Base-by-base conservation (phyloP, 2,329 filamentous ascomycete genomes). In the Neonectria punicea region DNA sequence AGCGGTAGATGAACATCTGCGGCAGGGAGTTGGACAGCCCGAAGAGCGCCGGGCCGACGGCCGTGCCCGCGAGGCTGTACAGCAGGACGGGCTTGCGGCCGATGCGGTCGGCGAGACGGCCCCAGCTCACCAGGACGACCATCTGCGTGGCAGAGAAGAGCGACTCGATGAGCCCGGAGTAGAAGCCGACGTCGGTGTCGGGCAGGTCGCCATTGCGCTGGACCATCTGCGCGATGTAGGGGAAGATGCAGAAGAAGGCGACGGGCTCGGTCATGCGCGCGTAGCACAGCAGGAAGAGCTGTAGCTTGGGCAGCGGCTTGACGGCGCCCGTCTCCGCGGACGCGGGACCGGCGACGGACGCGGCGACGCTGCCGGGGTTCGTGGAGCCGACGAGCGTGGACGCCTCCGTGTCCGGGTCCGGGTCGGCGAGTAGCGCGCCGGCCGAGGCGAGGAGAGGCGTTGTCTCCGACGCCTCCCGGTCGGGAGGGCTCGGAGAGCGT, bases 211-310 rank as follows among this genome's bases (percentile, higher is more conserved):
- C 92, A 63, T 89, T 90, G 61, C 86, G 83, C 77, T 87, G 82
- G 41, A 93, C 89, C 92, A 95, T 95, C 74, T 90, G 83, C 73
- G 90, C 93, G 78, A 96, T 87, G 79, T 92, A 95, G 1, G 92
- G 91, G 72, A 95, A 92, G 76, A 95, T 93, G 75, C 85, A 89
- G 81, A 94, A 95, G 81, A 93, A 95, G n/a, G 92, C 91, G 44
- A 94, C 85, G 1, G 93, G 92, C 74, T 95, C 93, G 49, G 93
- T 83, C 28, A 92, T 75, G 6, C 92, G 88, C 2, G 90, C 89
- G 75, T 89, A 92, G 81, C 92, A 95, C 13, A 96, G 87, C 11
- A 92, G 78, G 34, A 91, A 77, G 57, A 96, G 89, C 76, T 95
- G 93, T n/a, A 76, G 58, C 66, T 80, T 83, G n/a, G 89, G 78